Percentiles rank a stretch among this genome's conserved stretches.
Evolutionary conservation across 495 filamentous ascomycete species (phyloP).

Genomic region (Aspergillus diversus): DNA sequence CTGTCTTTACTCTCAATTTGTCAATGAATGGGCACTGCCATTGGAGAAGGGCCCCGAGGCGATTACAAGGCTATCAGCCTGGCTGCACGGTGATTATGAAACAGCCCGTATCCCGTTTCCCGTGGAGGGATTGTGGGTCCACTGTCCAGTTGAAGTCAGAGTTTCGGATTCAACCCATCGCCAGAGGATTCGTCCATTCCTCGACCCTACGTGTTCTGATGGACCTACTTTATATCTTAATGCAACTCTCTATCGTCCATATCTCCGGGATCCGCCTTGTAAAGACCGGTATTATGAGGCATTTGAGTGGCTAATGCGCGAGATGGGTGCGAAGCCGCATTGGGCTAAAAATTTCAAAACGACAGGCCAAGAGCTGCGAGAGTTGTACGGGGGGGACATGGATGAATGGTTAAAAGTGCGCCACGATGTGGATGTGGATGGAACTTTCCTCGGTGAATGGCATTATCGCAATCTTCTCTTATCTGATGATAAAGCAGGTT

Average conservation of each 20-base stretch:
- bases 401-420: constrained; percentile 68
- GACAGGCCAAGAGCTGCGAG: constrained; percentile 50
- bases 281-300: constrained; percentile 82
- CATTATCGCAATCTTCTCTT: constrained; percentile 72
- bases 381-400: constrained; percentile 60
- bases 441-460: constrained; percentile 93
- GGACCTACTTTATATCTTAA: constrained; percentile 92
- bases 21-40: constrained; percentile 97
- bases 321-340: constrained; percentile 86
- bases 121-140: constrained; percentile 78
- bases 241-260: constrained; percentile 92
- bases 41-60: constrained; percentile 88
- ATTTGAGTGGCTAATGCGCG: constrained; percentile 95
- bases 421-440: constrained; percentile 78
- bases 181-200: constrained; percentile 65
- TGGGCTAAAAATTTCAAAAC: constrained; percentile 93
- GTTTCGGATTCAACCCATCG: constrained; percentile 73
- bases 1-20: constrained; percentile 93
- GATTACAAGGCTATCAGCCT: constrained; percentile 77
- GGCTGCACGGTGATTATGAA: constrained; percentile 70
- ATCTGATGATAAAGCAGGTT: constrained; percentile 22
- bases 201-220: constrained; percentile 70
- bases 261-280: constrained; percentile 78
- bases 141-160: constrained; percentile 91
- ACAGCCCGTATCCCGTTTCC: constrained; percentile 75